Base-by-base conservation (phyloP, 768 basidiomycete genomes). In the Kwoniella newhampshirensis region DNA sequence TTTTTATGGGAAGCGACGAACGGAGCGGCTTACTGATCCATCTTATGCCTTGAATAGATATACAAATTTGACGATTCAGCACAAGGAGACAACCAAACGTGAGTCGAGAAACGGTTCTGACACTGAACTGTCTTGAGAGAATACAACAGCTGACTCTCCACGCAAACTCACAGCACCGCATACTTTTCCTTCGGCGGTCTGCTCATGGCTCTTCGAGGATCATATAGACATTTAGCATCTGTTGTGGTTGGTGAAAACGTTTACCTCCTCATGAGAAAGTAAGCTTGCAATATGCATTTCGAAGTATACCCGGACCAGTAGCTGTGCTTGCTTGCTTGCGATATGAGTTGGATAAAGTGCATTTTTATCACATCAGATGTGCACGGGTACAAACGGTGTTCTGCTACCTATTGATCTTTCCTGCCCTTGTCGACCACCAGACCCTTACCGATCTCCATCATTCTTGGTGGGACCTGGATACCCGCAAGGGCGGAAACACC, bases 141-240 rank as follows among this genome's bases (percentile, higher is more conserved):
- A 23, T 27, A 18, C 12, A 30, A 26, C 49, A 13, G 27, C 41
- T 52, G 43, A 59, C 26, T 11, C 26, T n/a, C n/a, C n/a, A n/a
- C n/a, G n/a, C 6, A 36, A 30, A 30, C 3, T 25, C 17, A 30
- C 66, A 97, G 93, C 50, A 96, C 93, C 25, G 94, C 87, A 18
- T 99, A 98, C 75, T 87, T 88, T 40, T 97, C 94, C 7, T 99
- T 96, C 59, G 96, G 96, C 37, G 96, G 96, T 20, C 81, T 99
- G 17, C 81, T 99, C 36, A 86, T 99, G 86, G 91, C 96, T 0
- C 78, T 99, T 49, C 87, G 90, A 26, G 96, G 96, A 1, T 89
- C 86, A 28, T 92, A 86, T 78, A 84, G 96, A 55, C 92, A 97
- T 79, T 82, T 99, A 82, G 85, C 89, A 30, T 86, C 83, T 67